phyloP scores from a whole-genome alignment of 768 basidiomycete species.

The Russula vinacea region DNA sequence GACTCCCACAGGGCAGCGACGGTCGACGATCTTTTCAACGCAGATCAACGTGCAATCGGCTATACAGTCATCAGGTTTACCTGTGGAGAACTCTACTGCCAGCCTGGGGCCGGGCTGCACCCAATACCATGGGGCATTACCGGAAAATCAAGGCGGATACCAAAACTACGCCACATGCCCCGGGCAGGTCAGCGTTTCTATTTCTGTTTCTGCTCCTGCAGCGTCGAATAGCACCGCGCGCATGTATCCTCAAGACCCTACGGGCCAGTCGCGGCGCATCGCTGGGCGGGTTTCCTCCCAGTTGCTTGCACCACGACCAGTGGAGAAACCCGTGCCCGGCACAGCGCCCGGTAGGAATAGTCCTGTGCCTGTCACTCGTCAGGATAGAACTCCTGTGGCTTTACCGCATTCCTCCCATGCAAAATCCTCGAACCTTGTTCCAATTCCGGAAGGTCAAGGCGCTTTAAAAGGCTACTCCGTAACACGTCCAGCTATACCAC shows the following conservation, averaged over 20 bases:
- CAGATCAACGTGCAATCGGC: neutral
- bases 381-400: neutral
- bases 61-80: neutral
- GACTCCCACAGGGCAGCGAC: constrained; percentile 8
- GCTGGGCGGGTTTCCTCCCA: neutral
- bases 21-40: neutral
- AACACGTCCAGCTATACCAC: neutral
- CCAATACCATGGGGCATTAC: neutral
- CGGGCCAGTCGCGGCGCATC: neutral
- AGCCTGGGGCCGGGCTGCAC: neutral
- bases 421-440: neutral
- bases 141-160: constrained; percentile 4
- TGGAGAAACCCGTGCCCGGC: neutral
- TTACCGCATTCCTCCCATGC: neutral
- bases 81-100: neutral
- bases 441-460: neutral
- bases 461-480: neutral
- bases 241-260: neutral
- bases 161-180: neutral
- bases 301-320: neutral
- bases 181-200: neutral
- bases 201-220: neutral
- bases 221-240: neutral
- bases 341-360: neutral
- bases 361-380: neutral